Evolutionary conservation across 495 filamentous ascomycete species (phyloP).

Genomic region (Neurospora sp.): DNA sequence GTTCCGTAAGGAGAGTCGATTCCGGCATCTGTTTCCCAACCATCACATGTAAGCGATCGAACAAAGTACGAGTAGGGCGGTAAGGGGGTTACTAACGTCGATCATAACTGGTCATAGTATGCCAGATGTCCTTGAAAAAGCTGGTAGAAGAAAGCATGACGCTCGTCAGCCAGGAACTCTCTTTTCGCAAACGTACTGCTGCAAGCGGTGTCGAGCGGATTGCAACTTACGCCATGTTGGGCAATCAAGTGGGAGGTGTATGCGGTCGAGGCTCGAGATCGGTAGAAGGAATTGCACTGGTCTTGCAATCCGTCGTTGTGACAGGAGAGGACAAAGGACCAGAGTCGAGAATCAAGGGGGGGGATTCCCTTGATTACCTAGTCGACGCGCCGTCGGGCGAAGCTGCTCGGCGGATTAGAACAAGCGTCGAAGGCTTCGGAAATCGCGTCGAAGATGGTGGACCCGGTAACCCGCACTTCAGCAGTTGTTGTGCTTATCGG

Average conservation of each 20-base stretch:
- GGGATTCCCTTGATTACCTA: neutral
- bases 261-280: neutral
- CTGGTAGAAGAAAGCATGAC: neutral
- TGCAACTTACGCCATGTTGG: neutral
- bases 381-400: neutral
- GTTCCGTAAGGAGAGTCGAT: constrained; percentile 81
- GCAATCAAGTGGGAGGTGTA: neutral
- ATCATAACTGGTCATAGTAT: constrained; percentile 77
- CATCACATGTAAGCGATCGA: constrained; percentile 30
- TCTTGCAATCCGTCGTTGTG: neutral
- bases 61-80: constrained; percentile 5
- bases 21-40: constrained; percentile 52
- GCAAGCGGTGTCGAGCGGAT: neutral
- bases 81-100: constrained; percentile 37
- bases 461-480: neutral
- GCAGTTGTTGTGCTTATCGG: neutral
- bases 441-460: neutral
- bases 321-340: neutral
- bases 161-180: neutral
- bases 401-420: neutral
- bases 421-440: neutral
- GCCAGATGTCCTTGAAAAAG: constrained; percentile 54
- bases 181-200: neutral
- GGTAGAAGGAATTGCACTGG: neutral
- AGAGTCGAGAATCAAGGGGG: neutral